A percentile compares a stretch with the other conserved stretches of the same genome.
Conservation (phyloP, 1,139 yeast genomes). For the Torulaspora globosa region DNA sequence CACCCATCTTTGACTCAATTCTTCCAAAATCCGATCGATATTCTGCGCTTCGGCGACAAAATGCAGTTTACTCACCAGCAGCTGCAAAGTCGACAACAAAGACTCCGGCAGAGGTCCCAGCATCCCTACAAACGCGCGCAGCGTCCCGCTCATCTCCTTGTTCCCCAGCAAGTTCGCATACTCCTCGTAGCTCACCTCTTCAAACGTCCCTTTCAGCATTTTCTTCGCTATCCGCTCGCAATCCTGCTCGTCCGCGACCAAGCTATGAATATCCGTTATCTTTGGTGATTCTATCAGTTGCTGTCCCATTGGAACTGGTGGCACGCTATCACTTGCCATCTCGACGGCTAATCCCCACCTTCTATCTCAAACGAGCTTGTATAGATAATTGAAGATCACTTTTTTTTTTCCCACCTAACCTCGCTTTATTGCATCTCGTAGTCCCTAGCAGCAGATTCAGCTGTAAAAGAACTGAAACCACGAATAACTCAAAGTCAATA, state of each 20-base stretch:
- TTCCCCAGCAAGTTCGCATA: constrained; percentile 40
- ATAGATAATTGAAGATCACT: not conserved
- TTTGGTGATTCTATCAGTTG: constrained; percentile 24
- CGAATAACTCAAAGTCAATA: no score
- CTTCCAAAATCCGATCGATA: constrained; percentile 67
- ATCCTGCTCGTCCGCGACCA: constrained; percentile 11
- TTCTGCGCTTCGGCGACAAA: constrained; percentile 83
- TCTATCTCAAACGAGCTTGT: not conserved
- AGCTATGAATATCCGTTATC: constrained; percentile 22
- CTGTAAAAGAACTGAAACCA: no score
- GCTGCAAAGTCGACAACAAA: constrained; percentile 53
- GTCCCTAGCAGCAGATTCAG: no score
- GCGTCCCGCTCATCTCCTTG: constrained; percentile 23
- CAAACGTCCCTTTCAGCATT: constrained; percentile 34
- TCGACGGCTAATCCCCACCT: no score
- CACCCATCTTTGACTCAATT: constrained; percentile 64
- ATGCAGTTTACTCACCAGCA: constrained; percentile 60
- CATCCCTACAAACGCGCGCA: constrained; percentile 33
- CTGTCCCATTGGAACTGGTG: constrained; percentile 4
- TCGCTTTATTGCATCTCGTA: no score
- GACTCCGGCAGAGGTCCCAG: constrained; percentile 38
- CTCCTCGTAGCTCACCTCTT: constrained; percentile 30
- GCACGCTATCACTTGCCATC: not conserved
- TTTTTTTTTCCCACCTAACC: not conserved
- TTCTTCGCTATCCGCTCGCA: constrained; percentile 30